A percentile compares a stretch with the other conserved stretches of the same genome.
Evolutionary conservation across 2,329 filamentous ascomycete species (phyloP).

Genomic region (Apiospora kogelbergensis): DNA sequence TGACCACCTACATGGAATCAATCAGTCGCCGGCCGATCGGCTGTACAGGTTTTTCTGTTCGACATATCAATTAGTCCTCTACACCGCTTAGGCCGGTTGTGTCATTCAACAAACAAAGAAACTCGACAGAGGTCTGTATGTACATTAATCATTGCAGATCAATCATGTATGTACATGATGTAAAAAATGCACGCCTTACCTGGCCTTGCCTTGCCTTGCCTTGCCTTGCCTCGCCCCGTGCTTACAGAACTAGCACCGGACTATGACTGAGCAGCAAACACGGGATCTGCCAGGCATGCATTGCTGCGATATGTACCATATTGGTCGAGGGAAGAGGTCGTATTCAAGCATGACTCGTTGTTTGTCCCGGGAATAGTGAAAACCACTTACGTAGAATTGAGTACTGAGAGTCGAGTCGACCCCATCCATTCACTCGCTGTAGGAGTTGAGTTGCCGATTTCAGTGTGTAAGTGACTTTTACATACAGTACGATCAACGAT

Average conservation of each 20-base stretch:
- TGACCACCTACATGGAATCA: background rate
- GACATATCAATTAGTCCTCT: background rate
- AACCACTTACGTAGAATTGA: background rate
- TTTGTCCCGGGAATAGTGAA: background rate
- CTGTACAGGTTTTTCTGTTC: background rate
- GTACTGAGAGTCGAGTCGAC: background rate
- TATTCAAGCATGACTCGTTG: background rate
- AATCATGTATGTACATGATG: background rate
- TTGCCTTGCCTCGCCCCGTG: background rate
- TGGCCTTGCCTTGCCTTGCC: background rate
- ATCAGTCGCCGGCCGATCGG: background rate
- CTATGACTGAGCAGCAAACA: conserved; percentile 2
- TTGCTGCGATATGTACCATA: background rate
- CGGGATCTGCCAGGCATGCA: background rate
- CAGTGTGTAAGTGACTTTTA: too few species aligned
- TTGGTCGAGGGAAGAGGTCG: background rate
- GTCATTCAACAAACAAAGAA: background rate
- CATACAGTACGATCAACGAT: background rate
- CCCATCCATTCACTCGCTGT: background rate
- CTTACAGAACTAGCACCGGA: background rate
- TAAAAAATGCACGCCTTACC: background rate
- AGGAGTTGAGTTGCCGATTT: too few species aligned
- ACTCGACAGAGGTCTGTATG: background rate
- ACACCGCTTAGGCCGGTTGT: background rate
- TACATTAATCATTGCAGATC: too few species aligned